Evolutionary conservation across 2,329 filamentous ascomycete genomes (phyloP), one percentile per base, ranked within the genome.

Genomic region (Endothia cerciana): DNA sequence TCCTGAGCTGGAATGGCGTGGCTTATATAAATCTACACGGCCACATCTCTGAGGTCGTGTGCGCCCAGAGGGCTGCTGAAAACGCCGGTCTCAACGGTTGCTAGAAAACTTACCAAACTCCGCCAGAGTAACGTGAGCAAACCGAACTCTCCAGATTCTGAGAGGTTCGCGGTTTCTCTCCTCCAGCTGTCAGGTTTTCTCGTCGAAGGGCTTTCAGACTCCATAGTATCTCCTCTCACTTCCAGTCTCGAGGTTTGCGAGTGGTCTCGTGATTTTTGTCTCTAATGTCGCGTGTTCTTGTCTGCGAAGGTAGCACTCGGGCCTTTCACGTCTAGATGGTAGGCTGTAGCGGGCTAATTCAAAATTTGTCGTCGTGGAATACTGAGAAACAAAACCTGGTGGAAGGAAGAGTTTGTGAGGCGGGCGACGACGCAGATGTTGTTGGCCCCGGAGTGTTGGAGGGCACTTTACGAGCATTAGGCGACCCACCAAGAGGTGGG

Each of bases 401-500:
- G 28, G 28, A 51, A 3, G 28, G 4, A 6, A 30, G 22, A 51
- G 28, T 15, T 19, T 36, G 15, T 28, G 13, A 25, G 47, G 22
- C 47, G 28, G 22, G 7, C 25, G 47, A 51, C 25, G 28, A 22
- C 47, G 28, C 13, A n/a, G n/a, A n/a, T n/a, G 22, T 28, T 51
- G 47, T 5, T 17, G 3, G 11, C 25, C n/a, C 22, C 15, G 13
- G 47, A 17, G 47, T 30, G 47, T 51, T 25, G 49, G 69, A 71
- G 22, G 30, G 66, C 25, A 66, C 25, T 30, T 51, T 28, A 17
- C 4, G 11, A 51, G 25, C 47, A 28, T 30, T 28, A n/a, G 51
- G 33, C 17, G 60, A 60, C 38, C 56, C 67, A 57, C 72, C 72
- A 45, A 71, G 28, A n/a, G 28, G 49, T 36, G 51, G 51, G 51